A percentile compares a stretch with the other conserved stretches of the same genome.
These are phyloP conservation scores for Candida awuae DNA, from an alignment of 805 yeast species.

Conservation along the genomic window DNA sequence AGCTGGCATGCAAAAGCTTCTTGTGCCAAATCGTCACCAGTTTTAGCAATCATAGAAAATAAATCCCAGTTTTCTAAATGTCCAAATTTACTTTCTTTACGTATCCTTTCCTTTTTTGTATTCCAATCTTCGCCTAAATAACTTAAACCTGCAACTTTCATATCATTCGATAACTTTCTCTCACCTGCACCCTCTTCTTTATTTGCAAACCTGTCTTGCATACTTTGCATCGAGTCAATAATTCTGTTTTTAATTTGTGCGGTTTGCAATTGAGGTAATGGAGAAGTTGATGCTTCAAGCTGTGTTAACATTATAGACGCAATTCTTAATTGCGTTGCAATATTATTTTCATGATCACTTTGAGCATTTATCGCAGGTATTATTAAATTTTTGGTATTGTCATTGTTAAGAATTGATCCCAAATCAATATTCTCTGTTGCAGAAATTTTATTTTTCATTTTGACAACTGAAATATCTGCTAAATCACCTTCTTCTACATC, in stretches of 20 bases:
- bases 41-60: constrained; percentile 91
- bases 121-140: constrained; percentile 92
- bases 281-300: constrained; percentile 52
- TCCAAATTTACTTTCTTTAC: constrained; percentile 72
- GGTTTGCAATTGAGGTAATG: constrained; percentile 51
- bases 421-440: constrained; percentile 5
- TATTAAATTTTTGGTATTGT: constrained; percentile 12
- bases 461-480: constrained; percentile 65
- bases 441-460: constrained; percentile 35
- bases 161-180: constrained; percentile 84
- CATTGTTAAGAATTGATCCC: constrained; percentile 2
- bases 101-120: constrained; percentile 69
- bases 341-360: constrained; percentile 33
- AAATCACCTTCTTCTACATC: constrained; percentile 53
- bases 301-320: constrained; percentile 94
- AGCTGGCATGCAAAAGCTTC: constrained; percentile 97
- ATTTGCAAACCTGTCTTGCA: constrained; percentile 59
- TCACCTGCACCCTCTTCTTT: constrained; percentile 77
- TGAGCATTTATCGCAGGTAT: constrained; percentile 9
- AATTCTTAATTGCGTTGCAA: constrained; percentile 91
- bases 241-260: constrained; percentile 60
- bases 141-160: constrained; percentile 69
- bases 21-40: constrained; percentile 92
- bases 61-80: constrained; percentile 89
- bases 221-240: constrained; percentile 64